These are phyloP conservation scores for Chalara sp. DNA, from an alignment of 2,329 filamentous ascomycete genomes.

Conservation along the genomic window DNA sequence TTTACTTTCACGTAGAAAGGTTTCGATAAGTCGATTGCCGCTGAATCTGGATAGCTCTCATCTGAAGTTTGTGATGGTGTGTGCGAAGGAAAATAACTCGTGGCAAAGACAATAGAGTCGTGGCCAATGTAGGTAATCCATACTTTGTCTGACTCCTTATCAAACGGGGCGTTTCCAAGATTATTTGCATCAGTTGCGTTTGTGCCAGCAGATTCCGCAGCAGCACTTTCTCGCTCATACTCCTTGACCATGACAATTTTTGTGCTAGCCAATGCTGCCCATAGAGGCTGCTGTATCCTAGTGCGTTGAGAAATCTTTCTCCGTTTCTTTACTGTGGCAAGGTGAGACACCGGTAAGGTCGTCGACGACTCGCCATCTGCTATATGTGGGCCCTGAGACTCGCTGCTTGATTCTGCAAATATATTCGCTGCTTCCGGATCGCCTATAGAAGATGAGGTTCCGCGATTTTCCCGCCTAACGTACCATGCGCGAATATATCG, in stretches of 20 bases:
- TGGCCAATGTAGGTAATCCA: constrained; percentile 77
- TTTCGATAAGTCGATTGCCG: constrained; percentile 60
- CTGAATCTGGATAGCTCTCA: constrained; percentile 25
- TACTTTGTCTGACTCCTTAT: constrained; percentile 62
- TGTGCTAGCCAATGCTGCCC: constrained; percentile 90
- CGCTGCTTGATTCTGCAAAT: constrained; percentile 44
- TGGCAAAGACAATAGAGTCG: constrained; percentile 72
- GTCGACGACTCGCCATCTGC: constrained; percentile 19
- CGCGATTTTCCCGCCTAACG: constrained; percentile 50
- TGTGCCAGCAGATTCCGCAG: constrained; percentile 65
- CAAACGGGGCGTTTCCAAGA: constrained; percentile 68
- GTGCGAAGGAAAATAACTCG: constrained; percentile 53
- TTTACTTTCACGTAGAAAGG: constrained; percentile 77
- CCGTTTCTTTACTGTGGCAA: constrained; percentile 67
- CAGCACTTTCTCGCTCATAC: constrained; percentile 73
- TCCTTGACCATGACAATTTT: constrained; percentile 96
- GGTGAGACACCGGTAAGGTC: constrained; percentile 13
- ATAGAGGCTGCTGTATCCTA: constrained; percentile 82
- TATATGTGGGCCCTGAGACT: constrained; percentile 15
- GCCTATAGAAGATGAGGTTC: constrained; percentile 39
- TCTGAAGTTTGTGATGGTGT: constrained; percentile 24
- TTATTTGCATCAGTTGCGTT: constrained; percentile 73
- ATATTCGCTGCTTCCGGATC: constrained; percentile 59
- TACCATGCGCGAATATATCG: constrained; percentile 66
- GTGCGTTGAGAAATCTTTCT: constrained; percentile 89